Conservation (phyloP, 768 basidiomycete genomes). For the Hygrophorus pudorinus region DNA sequence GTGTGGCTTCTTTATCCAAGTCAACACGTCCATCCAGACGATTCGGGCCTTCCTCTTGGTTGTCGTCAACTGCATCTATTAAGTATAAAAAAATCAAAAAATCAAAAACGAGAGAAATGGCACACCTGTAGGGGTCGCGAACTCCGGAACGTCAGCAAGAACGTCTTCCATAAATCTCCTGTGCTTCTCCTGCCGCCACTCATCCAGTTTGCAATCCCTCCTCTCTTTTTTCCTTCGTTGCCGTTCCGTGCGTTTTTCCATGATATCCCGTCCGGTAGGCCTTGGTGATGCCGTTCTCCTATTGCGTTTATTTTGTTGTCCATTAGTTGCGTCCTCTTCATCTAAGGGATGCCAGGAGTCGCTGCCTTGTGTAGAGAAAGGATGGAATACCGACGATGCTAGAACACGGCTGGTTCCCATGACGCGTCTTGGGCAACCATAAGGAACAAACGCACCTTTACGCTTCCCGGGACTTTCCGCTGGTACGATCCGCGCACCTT, state of each 20-base stretch:
- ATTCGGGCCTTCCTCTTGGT: not conserved
- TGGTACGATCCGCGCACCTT: constrained; percentile 14
- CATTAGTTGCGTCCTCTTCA: constrained; percentile 21
- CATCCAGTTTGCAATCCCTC: constrained; percentile 27
- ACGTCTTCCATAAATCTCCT: constrained; percentile 31
- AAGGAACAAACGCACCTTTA: constrained; percentile 28
- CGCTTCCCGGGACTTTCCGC: constrained; percentile 30
- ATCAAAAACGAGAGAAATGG: not conserved
- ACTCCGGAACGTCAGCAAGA: constrained; percentile 24
- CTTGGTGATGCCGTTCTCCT: constrained; percentile 37
- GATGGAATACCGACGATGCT: constrained; percentile 27
- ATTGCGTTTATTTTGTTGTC: constrained; percentile 31
- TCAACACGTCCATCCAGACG: constrained; percentile 11
- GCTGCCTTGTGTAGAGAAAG: constrained; percentile 21
- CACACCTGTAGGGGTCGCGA: constrained; percentile 13
- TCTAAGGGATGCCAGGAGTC: constrained; percentile 19
- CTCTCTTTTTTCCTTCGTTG: constrained; percentile 33
- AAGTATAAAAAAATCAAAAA: not conserved
- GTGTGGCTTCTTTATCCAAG: constrained; percentile 26
- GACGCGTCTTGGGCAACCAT: not conserved
- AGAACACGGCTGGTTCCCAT: not conserved
- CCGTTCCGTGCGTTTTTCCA: constrained; percentile 26
- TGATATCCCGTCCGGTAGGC: constrained; percentile 26
- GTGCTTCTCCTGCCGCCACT: constrained; percentile 27
- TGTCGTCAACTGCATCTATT: constrained; percentile 1